Percentiles rank a stretch among this genome's conserved stretches.
These are phyloP conservation scores for Xylaria sp. DNA, from an alignment of 2,329 filamentous ascomycete species.

Conservation along the genomic window DNA sequence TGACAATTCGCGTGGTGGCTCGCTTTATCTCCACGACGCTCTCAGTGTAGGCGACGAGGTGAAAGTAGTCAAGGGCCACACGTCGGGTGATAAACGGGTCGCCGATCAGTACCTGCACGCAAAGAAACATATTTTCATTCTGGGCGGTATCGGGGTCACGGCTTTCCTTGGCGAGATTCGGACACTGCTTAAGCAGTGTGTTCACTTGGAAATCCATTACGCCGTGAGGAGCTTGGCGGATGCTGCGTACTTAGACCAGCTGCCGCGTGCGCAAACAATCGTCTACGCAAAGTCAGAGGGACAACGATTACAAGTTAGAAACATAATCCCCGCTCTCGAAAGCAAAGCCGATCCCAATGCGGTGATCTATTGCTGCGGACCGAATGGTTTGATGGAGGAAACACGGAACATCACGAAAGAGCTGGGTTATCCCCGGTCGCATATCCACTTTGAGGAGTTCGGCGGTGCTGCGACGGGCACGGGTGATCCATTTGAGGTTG, in stretches of 20 bases:
- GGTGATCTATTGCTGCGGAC: conserved; percentile 44
- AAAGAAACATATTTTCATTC: conserved; percentile 39
- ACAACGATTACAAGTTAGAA: conserved; percentile 41
- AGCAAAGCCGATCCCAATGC: conserved; percentile 32
- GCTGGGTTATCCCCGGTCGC: conserved; percentile 35
- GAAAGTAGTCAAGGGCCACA: conserved; percentile 46
- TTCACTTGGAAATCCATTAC: conserved; percentile 39
- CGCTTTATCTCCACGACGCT: conserved; percentile 60
- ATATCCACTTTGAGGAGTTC: conserved; percentile 41
- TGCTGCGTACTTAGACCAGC: conserved; percentile 37
- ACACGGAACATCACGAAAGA: conserved; percentile 30
- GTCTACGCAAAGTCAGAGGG: conserved; percentile 39
- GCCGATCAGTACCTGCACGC: conserved; percentile 8
- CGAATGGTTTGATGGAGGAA: conserved; percentile 33
- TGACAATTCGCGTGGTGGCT: conserved; percentile 62
- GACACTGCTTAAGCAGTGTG: conserved; percentile 22
- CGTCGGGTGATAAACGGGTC: conserved; percentile 8
- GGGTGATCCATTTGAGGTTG: conserved; percentile 41
- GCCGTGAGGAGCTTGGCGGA: conserved; percentile 38
- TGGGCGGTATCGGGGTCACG: conserved; percentile 42
- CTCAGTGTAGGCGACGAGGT: conserved; percentile 58
- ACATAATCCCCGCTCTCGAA: conserved; percentile 43
- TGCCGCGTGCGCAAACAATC: conserved; percentile 34
- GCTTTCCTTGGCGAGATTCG: conserved; percentile 39
- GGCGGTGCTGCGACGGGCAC: conserved; percentile 37